Percentiles rank a stretch among this genome's conserved stretches.
phyloP scores from a whole-genome alignment of 768 basidiomycete genomes.

The Pulveroboletus sp. region DNA sequence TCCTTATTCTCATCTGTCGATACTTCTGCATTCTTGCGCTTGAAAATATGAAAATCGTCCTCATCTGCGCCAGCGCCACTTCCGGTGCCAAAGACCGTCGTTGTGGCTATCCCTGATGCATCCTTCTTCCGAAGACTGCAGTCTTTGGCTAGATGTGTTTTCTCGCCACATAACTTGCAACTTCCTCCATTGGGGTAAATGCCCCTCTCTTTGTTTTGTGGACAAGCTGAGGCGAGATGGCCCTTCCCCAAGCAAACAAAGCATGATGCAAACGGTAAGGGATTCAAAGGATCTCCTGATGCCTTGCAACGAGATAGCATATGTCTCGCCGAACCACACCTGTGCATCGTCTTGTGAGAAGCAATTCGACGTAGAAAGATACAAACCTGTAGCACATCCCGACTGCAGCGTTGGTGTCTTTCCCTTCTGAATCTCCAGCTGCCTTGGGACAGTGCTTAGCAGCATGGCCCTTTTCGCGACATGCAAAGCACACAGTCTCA shows the following conservation, averaged over 20 bases:
- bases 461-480: conserved; percentile 78
- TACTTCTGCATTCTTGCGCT: conserved; percentile 58
- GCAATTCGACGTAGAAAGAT: background rate
- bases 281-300: conserved; percentile 55
- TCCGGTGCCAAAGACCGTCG: conserved; percentile 31
- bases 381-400: conserved; percentile 74
- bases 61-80: conserved; percentile 80
- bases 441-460: conserved; percentile 75
- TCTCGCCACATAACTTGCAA: conserved; percentile 87
- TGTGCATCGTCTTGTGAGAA: conserved; percentile 27
- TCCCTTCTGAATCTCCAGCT: conserved; percentile 18
- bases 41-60: conserved; percentile 88
- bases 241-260: conserved; percentile 86
- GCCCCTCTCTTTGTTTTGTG: conserved; percentile 74
- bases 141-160: conserved; percentile 81
- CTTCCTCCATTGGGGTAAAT: conserved; percentile 89
- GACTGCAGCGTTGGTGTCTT: conserved; percentile 30
- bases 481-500: conserved; percentile 80
- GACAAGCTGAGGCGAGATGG: conserved; percentile 83
- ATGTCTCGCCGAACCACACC: conserved; percentile 81
- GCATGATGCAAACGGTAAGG: conserved; percentile 86
- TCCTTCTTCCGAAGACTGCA: conserved; percentile 68
- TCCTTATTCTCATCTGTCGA: conserved; percentile 56
- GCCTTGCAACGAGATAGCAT: conserved; percentile 77
- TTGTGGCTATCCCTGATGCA: conserved; percentile 26